Evolutionary conservation across 2,329 filamentous ascomycete species (phyloP), one percentile per base, ranked within the genome.

Genomic region (Thelonectria rubi): DNA sequence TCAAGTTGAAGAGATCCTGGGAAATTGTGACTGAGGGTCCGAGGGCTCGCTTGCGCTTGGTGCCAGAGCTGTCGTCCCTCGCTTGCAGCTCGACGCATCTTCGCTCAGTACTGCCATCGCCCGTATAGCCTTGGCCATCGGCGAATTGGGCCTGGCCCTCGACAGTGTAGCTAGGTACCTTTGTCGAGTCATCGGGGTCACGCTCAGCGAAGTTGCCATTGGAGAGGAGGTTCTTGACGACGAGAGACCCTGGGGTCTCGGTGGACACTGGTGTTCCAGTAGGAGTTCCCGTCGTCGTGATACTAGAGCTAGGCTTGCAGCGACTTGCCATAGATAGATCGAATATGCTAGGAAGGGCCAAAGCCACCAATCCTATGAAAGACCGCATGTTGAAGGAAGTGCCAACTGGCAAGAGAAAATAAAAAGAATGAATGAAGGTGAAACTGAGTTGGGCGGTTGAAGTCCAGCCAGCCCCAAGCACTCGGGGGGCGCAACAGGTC

Each of bases 41-140:
- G 1, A 66, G 15, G 0, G 30, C 46, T 46, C 66, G 55, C 57
- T 0, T 58, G 52, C 10, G 24, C n/a, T 2, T n/a, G 0, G 53
- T 3, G 55, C 4, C 26, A 48, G 5, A 10, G 12, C 3, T 10
- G 18, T 11, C 6, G 0, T 53, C 50, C 5, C 40, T 57, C 47
- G 63, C 61, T 60, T 49, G 46, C 5, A 68, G 5, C n/a, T 59
- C 21, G 1, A 59, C 55, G 4, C 65, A 67, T 7, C 54, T 51
- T 8, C 40, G 40, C 0, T 65, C 51, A 5, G 26, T 53, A 24
- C 56, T 60, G 14, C 61, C 58, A 40, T 63, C 61, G 18, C 58
- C 58, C 5, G 43, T 50, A 26, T 61, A 49, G 24, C 61, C 65
- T 9, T 54, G 24, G 2, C 37, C 2, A 3, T 17, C 18, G 14